These are phyloP conservation scores for Calonectria ilicicola DNA, from an alignment of 2,329 filamentous ascomycete species.

Conservation along the genomic window DNA sequence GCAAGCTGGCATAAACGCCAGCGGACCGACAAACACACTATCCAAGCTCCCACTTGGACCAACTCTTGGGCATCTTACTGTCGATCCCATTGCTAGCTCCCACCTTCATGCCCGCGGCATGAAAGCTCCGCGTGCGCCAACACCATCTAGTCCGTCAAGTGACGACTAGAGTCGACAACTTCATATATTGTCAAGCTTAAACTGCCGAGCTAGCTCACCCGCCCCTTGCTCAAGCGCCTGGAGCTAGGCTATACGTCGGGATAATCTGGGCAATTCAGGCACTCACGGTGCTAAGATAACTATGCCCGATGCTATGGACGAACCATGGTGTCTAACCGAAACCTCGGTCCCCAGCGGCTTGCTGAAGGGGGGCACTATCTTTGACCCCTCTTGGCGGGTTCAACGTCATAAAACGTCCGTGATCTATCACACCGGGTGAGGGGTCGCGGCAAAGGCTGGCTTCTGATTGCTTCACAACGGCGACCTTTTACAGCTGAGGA, in stretches of 20 bases:
- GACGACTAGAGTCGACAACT: background rate
- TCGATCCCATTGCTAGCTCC: background rate
- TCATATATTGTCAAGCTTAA: background rate
- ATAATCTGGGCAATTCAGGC: background rate
- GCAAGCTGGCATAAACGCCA: background rate
- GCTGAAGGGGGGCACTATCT: background rate
- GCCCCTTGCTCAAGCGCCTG: background rate
- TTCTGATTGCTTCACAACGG: slow-evolving; percentile 5
- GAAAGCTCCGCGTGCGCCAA: background rate
- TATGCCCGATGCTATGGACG: background rate
- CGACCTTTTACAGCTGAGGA: background rate
- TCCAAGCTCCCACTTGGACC: background rate
- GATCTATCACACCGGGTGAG: background rate
- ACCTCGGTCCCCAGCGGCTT: background rate
- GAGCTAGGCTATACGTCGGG: background rate
- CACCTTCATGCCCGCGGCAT: background rate
- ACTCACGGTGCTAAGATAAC: background rate
- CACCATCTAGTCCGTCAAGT: background rate
- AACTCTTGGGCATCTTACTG: background rate
- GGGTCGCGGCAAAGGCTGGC: background rate
- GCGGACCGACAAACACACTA: slow-evolving; percentile 1
- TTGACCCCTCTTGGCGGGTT: background rate
- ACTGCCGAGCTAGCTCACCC: background rate
- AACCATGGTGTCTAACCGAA: background rate
- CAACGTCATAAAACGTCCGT: slow-evolving; percentile 1